These are phyloP conservation scores for Penicillium paneum DNA, from an alignment of 2,329 filamentous ascomycete genomes.

Conservation along the genomic window DNA sequence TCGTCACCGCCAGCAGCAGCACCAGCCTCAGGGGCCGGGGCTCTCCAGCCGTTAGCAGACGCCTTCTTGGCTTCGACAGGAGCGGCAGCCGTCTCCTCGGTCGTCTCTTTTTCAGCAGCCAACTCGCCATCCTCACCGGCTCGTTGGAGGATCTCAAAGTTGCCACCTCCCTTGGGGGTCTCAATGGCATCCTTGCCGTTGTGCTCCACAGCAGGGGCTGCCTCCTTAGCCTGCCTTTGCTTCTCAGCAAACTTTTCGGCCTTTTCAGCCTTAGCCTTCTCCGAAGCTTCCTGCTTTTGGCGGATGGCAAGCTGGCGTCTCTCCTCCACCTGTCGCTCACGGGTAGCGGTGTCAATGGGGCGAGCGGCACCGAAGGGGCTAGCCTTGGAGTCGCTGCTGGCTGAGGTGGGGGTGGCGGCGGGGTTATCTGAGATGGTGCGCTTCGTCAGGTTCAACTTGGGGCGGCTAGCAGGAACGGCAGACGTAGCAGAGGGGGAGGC, in stretches of 20 bases:
- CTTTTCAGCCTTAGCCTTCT: conserved; percentile 74
- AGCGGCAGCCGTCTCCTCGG: conserved; percentile 44
- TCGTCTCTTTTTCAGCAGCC: conserved; percentile 50
- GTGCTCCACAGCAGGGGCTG: conserved; percentile 32
- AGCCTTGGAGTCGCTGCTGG: conserved; percentile 67
- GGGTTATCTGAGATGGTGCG: conserved; percentile 80
- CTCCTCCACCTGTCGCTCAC: conserved; percentile 87
- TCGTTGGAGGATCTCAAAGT: conserved; percentile 56
- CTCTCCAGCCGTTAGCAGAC: conserved; percentile 46
- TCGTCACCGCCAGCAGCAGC: conserved; percentile 37
- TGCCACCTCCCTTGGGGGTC: conserved; percentile 45
- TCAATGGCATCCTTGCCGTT: conserved; percentile 43
- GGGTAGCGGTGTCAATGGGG: conserved; percentile 87
- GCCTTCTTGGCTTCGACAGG: conserved; percentile 55
- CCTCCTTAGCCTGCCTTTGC: conserved; percentile 43
- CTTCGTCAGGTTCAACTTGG: conserved; percentile 84
- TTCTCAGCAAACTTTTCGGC: conserved; percentile 63
- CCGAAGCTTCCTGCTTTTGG: conserved; percentile 83
- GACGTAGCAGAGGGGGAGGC: conserved; percentile 69
- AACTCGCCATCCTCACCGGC: conserved; percentile 48
- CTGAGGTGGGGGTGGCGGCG: conserved; percentile 44
- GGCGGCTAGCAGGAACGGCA: conserved; percentile 62
- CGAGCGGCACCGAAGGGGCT: conserved; percentile 91
- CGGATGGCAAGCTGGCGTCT: conserved; percentile 70
- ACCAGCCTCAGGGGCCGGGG: conserved; percentile 27